Evolutionary conservation across 805 yeast species (phyloP).

Genomic region (Wickerhamomyces hampshirensis): DNA sequence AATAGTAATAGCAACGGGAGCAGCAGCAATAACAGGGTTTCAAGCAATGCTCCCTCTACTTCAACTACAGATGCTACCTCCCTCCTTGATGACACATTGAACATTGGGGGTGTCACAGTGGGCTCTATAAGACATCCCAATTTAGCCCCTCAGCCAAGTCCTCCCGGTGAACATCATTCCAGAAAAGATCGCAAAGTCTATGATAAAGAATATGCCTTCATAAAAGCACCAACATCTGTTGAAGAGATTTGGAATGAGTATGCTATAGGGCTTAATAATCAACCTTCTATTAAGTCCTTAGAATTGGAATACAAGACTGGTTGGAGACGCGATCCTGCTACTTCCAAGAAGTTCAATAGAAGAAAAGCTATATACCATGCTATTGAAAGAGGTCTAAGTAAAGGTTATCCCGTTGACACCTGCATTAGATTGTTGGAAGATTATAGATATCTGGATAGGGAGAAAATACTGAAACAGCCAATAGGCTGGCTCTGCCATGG

Average conservation of each 20-base stretch:
- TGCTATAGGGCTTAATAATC: slow-evolving; percentile 44
- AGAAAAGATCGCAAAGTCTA: slow-evolving; percentile 24
- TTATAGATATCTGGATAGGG: slow-evolving; percentile 36
- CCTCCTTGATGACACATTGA: slow-evolving; percentile 17
- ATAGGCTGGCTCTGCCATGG: slow-evolving; percentile 40
- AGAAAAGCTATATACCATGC: slow-evolving; percentile 52
- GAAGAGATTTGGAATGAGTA: slow-evolving; percentile 56
- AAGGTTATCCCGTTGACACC: slow-evolving; percentile 39
- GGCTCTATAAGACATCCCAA: slow-evolving; percentile 10
- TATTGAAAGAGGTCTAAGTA: slow-evolving; percentile 42
- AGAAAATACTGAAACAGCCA: slow-evolving; percentile 38
- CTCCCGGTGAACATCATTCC: not conserved
- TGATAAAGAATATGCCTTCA: slow-evolving; percentile 31
- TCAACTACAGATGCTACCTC: slow-evolving; percentile 15
- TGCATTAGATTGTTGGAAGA: slow-evolving; percentile 44
- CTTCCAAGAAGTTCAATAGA: slow-evolving; percentile 47
- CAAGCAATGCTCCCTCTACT: slow-evolving; percentile 2
- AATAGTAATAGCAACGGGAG: slow-evolving; percentile 1
- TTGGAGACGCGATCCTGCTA: slow-evolving; percentile 54
- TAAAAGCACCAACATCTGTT: slow-evolving; percentile 41
- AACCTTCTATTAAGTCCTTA: slow-evolving; percentile 46
- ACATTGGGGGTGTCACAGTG: slow-evolving; percentile 4
- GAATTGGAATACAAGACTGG: slow-evolving; percentile 45
- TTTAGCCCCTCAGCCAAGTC: slow-evolving; percentile 4
- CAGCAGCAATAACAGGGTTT: slow-evolving; percentile 8